Conservation (phyloP, 257 asterid genomes). For the Cordia subcordata region DNA sequence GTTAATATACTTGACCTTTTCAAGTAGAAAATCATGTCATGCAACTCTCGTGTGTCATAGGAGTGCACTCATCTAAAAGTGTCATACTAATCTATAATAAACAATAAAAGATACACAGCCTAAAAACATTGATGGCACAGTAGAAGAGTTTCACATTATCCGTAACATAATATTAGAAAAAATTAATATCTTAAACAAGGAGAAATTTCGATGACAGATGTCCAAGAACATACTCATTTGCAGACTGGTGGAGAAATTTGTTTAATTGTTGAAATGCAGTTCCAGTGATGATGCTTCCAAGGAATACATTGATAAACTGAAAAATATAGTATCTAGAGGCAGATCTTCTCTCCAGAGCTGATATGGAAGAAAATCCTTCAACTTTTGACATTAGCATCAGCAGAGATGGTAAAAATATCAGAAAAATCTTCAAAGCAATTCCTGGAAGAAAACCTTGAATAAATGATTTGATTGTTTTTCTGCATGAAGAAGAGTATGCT, state of each 20-base stretch:
- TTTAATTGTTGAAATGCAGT: conserved; percentile 72
- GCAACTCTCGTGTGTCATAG: too few relatives aligned
- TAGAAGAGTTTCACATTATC: not conserved
- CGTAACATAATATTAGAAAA: not conserved
- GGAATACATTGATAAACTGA: conserved; percentile 82
- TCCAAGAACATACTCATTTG: conserved; percentile 49
- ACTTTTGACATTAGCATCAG: conserved; percentile 85
- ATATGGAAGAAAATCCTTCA: conserved; percentile 70
- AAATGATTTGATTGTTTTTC: conserved; percentile 61
- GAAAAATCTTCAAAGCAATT: conserved; percentile 83
- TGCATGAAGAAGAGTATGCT: conserved; percentile 33
- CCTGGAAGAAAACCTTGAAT: conserved; percentile 92
- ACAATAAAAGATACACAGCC: too few relatives aligned
- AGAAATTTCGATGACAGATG: not conserved
- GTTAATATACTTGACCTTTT: not conserved
- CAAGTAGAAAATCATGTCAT: too few relatives aligned
- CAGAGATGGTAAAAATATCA: conserved; percentile 68
- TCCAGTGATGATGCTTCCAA: conserved; percentile 84
- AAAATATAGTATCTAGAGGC: conserved; percentile 75
- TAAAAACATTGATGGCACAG: too few relatives aligned
- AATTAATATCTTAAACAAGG: not conserved
- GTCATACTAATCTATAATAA: too few relatives aligned
- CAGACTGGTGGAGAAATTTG: conserved; percentile 50
- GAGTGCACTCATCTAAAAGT: too few relatives aligned
- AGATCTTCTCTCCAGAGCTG: conserved; percentile 87